Evolutionary conservation across 371 early-diverging fungal species (phyloP), one percentile per base, ranked within the genome.

Genomic region (Mortierella sp.): DNA sequence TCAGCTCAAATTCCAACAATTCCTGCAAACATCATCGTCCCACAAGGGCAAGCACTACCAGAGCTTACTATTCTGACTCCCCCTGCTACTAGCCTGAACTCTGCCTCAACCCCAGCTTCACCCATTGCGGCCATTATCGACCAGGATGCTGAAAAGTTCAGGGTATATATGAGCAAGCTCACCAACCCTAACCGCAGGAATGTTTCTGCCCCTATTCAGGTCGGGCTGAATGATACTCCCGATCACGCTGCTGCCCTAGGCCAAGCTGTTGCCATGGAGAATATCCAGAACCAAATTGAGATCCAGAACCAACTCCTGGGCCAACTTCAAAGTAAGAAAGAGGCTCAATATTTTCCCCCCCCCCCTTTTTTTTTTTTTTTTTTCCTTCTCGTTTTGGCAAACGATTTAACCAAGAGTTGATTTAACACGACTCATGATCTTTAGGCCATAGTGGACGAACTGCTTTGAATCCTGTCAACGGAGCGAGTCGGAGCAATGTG

Each of bases 111-210:
- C 28, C 60, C 80, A 3, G 59, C 64, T 5, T 71, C 80, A 10
- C 75, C 75, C 12, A 66, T 75, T 58, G 72, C 80, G 26, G 66
- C 72, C 39, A 80, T 80, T 26, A 80, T 80, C 49, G 80, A 80
- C 37, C 83, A 81, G 30, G 83, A 81, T 51, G 83, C 83, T 3
- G 83, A 81, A 30, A 81, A 81, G 49, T 81, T 81, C 57, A 75
- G 77, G 32, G n/a, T 67, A 16, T 81, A 73, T 37, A 76, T 81
- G 83, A 81, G 67, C 70, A 81, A 73, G 37, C 22, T 72, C 30
- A 57, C 47, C 64, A 69, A 51, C 61, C 64, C 76, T 9, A 43
- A 40, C 32, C 81, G 81, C 40, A 71, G 45, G 35, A 80, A 66
- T 49, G 59, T 68, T 4, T 75, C 81, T 24, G 75, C 75, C 2